Evolutionary conservation across 352 stramenopile genomes (phyloP).

Genomic region (Phytopythium oedochilum): DNA sequence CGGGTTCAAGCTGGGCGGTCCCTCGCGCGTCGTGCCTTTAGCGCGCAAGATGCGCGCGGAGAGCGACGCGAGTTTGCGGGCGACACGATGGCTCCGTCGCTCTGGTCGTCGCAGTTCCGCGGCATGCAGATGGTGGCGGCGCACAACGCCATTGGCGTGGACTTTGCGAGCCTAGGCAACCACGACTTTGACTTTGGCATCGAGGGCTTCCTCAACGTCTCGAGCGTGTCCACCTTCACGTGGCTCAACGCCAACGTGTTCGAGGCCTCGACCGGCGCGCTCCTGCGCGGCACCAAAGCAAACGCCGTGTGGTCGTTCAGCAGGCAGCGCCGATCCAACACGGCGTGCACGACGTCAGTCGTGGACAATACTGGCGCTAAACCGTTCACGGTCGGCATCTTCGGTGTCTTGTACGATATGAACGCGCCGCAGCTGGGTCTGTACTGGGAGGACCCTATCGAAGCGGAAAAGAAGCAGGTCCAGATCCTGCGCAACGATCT

Average conservation of each 20-base stretch:
- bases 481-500: slow-evolving; percentile 18
- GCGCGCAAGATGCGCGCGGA: slow-evolving; percentile 46
- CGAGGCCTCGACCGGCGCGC: slow-evolving; percentile 30
- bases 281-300: slow-evolving; percentile 49
- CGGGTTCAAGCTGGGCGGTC: slow-evolving; percentile 57
- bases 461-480: slow-evolving; percentile 46
- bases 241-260: slow-evolving; percentile 80
- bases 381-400: slow-evolving; percentile 52
- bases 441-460: slow-evolving; percentile 65
- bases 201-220: slow-evolving; percentile 72
- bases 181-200: slow-evolving; percentile 81
- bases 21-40: slow-evolving; percentile 67
- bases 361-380: slow-evolving; percentile 7
- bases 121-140: slow-evolving; percentile 77
- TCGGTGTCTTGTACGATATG: slow-evolving; percentile 81
- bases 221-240: slow-evolving; percentile 43
- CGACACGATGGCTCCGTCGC: slow-evolving; percentile 78
- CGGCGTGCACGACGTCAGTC: too few species aligned
- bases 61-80: slow-evolving; percentile 72
- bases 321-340: background rate
- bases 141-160: slow-evolving; percentile 68
- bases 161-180: slow-evolving; percentile 74
- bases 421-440: slow-evolving; percentile 53
- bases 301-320: slow-evolving; percentile 47
- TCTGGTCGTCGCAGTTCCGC: slow-evolving; percentile 78